Base-by-base conservation (phyloP, 139 green algal genomes). In the Mychonastes homosphaera region DNA sequence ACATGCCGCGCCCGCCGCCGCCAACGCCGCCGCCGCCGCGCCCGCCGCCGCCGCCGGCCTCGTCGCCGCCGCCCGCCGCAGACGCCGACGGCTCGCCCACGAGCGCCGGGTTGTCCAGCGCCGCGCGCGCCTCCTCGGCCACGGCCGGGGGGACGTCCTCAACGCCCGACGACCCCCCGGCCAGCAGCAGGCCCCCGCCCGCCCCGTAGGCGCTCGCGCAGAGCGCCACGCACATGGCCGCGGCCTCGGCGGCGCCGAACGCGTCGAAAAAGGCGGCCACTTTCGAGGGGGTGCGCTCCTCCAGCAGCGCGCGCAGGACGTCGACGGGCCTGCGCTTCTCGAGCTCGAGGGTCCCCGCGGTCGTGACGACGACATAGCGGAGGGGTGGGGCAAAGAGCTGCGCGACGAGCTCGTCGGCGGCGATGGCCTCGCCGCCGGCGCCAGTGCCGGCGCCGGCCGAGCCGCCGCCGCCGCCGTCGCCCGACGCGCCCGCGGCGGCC, bases 191-290 rank as follows among this genome's bases (percentile, higher is more conserved):
- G 51, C 59, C 0, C 36, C 39, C 3, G 38, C 58, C 45, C 45
- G 46, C 27, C 4, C 15, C 2, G 38, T 3, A 9, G 36, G 34
- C 6, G 21, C 13, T 49, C 3, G 10, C 7, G 21, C 33, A 58
- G 32, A 96, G 59, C 23, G 79, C 35, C 54, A 88, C 74, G 74
- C 88, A 95, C 90, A 97, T 97, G 54, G 80, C 79, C 0, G 84
- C 77, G 2, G 87, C 80, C 63, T 96, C 89, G 4, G 69, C 50
- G 4, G 77, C 53, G 12, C 87, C 89, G 53, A 88, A 94, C 1
- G 52, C 57, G 40, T 72, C 65, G 59, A 95, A 94, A 48, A 96
- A 96, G 23, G 76, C 38, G 39, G 83, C 72, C 53, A 95, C 63
- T 59, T 84, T 73, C 12, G 67, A 63, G 4, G 53, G 29, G 21